Percentiles rank a stretch among this genome's conserved stretches.
phyloP scores from a whole-genome alignment of 305 asterid genomes.

The Salvia sclarea region DNA sequence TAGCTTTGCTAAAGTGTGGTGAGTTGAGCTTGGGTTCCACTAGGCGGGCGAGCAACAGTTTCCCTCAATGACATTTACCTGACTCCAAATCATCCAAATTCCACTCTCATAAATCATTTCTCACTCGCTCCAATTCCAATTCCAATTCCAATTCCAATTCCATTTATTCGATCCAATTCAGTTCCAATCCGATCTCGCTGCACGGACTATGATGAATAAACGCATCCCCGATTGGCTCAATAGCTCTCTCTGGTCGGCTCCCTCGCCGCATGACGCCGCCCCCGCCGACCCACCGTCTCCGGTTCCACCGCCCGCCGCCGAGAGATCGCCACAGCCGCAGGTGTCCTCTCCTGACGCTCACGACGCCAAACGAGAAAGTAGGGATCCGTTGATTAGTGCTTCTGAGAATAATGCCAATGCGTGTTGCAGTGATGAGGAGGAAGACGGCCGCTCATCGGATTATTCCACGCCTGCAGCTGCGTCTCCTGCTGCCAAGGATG shows the following conservation, averaged over 20 bases:
- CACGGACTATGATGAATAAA: constrained; percentile 52
- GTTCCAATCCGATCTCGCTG: neutral
- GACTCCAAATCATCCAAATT: neutral
- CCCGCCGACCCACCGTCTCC: constrained; percentile 44
- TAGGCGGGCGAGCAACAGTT: neutral
- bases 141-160: neutral
- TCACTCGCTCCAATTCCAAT: neutral
- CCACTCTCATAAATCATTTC: neutral
- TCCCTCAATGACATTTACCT: neutral
- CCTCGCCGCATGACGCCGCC: constrained; percentile 41
- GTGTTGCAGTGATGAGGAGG: constrained; percentile 51
- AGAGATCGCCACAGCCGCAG: constrained; percentile 34
- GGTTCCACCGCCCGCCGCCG: constrained; percentile 41
- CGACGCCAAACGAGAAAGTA: constrained; percentile 40
- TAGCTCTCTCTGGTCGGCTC: constrained; percentile 84
- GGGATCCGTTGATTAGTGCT: constrained; percentile 59
- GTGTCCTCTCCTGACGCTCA: constrained; percentile 29
- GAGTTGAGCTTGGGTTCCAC: neutral
- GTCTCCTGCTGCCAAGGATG: constrained; percentile 47
- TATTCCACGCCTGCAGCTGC: constrained; percentile 37
- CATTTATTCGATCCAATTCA: neutral
- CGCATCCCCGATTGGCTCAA: constrained; percentile 94
- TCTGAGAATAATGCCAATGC: constrained; percentile 33
- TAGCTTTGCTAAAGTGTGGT: no score
- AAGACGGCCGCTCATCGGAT: constrained; percentile 45